Conservation (phyloP, 2,329 filamentous ascomycete species). For the Hyphodiscus sp. region DNA sequence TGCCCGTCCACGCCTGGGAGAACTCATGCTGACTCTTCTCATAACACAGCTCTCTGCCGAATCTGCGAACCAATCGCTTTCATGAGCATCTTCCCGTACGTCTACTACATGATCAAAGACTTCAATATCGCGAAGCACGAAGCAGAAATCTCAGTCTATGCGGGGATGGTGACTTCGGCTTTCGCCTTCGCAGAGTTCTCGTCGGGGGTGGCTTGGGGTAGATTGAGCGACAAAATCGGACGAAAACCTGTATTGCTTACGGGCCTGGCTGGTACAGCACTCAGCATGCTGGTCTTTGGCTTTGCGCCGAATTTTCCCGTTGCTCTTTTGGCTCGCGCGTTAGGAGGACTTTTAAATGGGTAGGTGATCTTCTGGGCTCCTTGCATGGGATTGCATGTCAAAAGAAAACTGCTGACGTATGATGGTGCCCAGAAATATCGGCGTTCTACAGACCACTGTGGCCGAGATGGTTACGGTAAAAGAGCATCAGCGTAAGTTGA, state of each 20-base stretch:
- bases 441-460: constrained; percentile 90
- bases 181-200: constrained; percentile 96
- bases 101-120: constrained; percentile 94
- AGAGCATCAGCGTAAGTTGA: constrained; percentile 74
- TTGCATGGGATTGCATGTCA: neutral
- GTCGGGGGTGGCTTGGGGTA: constrained; percentile 87
- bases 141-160: constrained; percentile 81
- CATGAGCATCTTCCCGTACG: constrained; percentile 99
- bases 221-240: constrained; percentile 84
- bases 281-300: constrained; percentile 90
- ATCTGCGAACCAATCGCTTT: constrained; percentile 99
- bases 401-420: constrained; percentile 12
- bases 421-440: constrained; percentile 64
- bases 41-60: constrained; percentile 67
- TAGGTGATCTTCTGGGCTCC: constrained; percentile 37
- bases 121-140: constrained; percentile 78
- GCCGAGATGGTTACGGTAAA: constrained; percentile 89
- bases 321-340: constrained; percentile 78
- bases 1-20: neutral
- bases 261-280: constrained; percentile 81
- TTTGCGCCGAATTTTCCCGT: constrained; percentile 77
- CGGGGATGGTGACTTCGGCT: constrained; percentile 90
- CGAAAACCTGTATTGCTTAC: constrained; percentile 87
- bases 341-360: constrained; percentile 91
- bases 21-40: neutral